Percentiles rank a stretch among this genome's conserved stretches.
Evolutionary conservation across 2,329 filamentous ascomycete species (phyloP).

Genomic region (Epichloe uncinata): DNA sequence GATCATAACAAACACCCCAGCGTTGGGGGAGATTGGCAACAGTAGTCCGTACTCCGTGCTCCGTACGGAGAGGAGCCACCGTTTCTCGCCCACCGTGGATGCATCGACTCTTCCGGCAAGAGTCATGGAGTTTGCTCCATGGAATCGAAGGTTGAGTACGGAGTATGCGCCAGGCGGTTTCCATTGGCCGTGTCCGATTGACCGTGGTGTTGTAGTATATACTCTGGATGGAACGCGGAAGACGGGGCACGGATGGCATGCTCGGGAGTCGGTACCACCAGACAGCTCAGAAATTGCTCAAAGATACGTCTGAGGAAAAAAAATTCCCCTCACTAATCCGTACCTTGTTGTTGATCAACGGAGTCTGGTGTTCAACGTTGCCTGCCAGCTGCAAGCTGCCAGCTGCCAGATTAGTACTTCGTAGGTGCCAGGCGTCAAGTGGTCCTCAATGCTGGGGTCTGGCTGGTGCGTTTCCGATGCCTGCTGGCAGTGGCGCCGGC

Average conservation of each 20-base stretch:
- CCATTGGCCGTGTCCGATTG: not conserved
- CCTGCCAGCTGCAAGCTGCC: not conserved
- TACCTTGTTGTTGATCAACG: not conserved
- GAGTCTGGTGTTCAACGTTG: not conserved
- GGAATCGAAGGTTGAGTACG: too few species aligned
- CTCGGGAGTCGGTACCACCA: not conserved
- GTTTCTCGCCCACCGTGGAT: too few species aligned
- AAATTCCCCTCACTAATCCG: not conserved
- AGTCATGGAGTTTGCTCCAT: too few species aligned
- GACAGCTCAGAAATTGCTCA: not conserved
- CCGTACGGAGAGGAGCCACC: too few species aligned
- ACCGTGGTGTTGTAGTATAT: not conserved
- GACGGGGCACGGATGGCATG: not conserved
- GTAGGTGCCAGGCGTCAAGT: not conserved
- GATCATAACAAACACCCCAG: too few species aligned
- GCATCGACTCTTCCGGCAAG: too few species aligned
- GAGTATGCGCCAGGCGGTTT: not conserved
- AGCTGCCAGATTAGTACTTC: not conserved
- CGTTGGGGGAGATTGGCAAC: too few species aligned
- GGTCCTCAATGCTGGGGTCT: not conserved
- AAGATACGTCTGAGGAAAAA: not conserved
- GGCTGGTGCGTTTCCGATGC: not conserved
- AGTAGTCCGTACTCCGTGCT: too few species aligned
- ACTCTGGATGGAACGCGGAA: not conserved
- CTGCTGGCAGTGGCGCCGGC: not conserved